phyloP scores from a whole-genome alignment of 441 rosid genomes.

The Erodium texanum region DNA sequence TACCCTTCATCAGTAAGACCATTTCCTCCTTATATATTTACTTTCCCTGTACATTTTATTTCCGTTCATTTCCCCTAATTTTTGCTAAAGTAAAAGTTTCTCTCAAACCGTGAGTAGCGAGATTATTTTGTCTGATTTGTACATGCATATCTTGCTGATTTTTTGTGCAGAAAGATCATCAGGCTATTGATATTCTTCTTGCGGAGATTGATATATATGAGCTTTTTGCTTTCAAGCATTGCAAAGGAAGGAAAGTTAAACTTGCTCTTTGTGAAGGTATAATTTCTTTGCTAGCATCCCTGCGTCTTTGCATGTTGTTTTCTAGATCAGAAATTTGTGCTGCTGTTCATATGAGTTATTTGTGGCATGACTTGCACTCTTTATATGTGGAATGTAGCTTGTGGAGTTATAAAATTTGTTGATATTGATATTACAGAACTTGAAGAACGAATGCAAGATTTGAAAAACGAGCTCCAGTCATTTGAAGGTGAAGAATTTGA shows the following conservation, averaged over 20 bases:
- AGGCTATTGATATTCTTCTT: constrained; percentile 93
- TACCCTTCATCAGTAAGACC: too few species aligned
- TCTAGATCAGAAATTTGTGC: not conserved
- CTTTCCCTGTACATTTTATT: too few species aligned
- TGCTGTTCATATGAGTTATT: not conserved
- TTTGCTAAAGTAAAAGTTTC: not conserved
- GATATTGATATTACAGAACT: constrained; percentile 53
- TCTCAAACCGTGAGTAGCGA: not conserved
- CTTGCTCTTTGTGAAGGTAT: constrained; percentile 97
- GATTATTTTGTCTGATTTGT: not conserved
- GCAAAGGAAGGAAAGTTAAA: constrained; percentile 89
- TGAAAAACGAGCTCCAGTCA: constrained; percentile 87
- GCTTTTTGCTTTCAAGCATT: constrained; percentile 97
- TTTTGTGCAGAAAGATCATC: constrained; percentile 85
- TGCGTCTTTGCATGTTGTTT: constrained; percentile 10
- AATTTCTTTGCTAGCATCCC: not conserved
- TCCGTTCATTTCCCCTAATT: too few species aligned
- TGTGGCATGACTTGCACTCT: constrained; percentile 1
- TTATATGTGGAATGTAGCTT: constrained; percentile 9
- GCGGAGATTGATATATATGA: constrained; percentile 98
- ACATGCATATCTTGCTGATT: not conserved
- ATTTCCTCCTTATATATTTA: too few species aligned
- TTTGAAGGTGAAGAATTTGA: constrained; percentile 83
- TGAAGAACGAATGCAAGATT: constrained; percentile 92
- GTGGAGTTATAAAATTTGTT: constrained; percentile 9